Evolutionary conservation across 23 red algal species (phyloP).

Genomic region (Gracilaria gracilis): DNA sequence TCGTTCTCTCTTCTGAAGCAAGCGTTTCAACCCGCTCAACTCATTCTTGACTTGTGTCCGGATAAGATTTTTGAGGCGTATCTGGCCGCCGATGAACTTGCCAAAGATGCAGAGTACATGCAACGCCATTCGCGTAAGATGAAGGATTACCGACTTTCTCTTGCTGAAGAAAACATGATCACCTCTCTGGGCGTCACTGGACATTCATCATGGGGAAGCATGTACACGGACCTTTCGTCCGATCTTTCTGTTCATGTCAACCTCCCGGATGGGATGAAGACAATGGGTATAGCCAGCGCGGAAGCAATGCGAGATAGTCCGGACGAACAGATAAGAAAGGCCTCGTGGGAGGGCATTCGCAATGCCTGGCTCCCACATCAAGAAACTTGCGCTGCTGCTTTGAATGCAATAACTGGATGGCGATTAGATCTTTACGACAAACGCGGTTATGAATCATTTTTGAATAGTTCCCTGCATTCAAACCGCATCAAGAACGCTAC

Average conservation of each 20-base stretch:
- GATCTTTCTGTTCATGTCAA: slow-evolving; percentile 55
- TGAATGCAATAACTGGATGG: slow-evolving; percentile 82
- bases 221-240: slow-evolving; percentile 74
- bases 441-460: slow-evolving; percentile 55
- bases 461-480: slow-evolving; percentile 68
- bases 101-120: slow-evolving; percentile 44
- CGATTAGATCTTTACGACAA: slow-evolving; percentile 66
- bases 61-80: slow-evolving; percentile 64
- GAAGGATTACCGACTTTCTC: slow-evolving; percentile 59
- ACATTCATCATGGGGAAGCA: slow-evolving; percentile 72
- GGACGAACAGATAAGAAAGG: slow-evolving; percentile 46
- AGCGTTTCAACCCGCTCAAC: slow-evolving; percentile 47
- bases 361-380: slow-evolving; percentile 79
- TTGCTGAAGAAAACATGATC: slow-evolving; percentile 80
- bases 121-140: slow-evolving; percentile 62
- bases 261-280: slow-evolving; percentile 46
- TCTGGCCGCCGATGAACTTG: slow-evolving; percentile 63
- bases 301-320: slow-evolving; percentile 70
- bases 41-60: slow-evolving; percentile 72
- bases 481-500: slow-evolving; percentile 68
- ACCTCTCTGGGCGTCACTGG: slow-evolving; percentile 67
- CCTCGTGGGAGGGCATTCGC: slow-evolving; percentile 75
- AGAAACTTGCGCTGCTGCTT: slow-evolving; percentile 72
- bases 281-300: slow-evolving; percentile 77
- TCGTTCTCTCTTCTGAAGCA: slow-evolving; percentile 25